A percentile compares a stretch with the other conserved stretches of the same genome.
phyloP scores from a whole-genome alignment of 371 early-diverging fungal species.

The Sporodiniella umbellata region DNA sequence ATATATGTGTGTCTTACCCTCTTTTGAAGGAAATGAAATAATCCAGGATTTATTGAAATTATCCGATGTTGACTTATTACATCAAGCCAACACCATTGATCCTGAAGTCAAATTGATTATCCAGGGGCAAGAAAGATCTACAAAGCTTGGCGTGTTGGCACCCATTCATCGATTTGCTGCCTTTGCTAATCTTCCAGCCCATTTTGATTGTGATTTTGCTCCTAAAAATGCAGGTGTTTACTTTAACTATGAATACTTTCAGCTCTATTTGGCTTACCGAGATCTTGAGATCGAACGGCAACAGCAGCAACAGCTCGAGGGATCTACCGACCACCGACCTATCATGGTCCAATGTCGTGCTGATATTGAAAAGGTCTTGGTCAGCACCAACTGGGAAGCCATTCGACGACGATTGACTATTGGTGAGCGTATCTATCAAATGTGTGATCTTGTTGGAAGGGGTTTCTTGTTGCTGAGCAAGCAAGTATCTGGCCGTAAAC shows the following conservation, averaged over 20 bases:
- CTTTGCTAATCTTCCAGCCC: conserved; percentile 46
- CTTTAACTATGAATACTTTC: conserved; percentile 49
- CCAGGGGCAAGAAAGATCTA: conserved; percentile 34
- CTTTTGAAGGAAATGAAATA: conserved; percentile 41
- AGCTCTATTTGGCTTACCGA: conserved; percentile 41
- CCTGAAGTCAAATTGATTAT: conserved; percentile 40
- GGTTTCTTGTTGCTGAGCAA: conserved; percentile 44
- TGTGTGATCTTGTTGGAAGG: conserved; percentile 37
- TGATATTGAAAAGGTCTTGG: conserved; percentile 45
- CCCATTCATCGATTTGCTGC: conserved; percentile 44
- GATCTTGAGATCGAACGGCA: conserved; percentile 37
- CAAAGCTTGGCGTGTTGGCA: conserved; percentile 29
- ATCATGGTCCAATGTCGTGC: conserved; percentile 40
- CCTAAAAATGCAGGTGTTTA: conserved; percentile 52
- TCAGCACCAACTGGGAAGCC: conserved; percentile 52
- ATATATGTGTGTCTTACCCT: too few relatives aligned
- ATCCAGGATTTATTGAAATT: conserved; percentile 44
- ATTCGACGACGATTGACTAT: conserved; percentile 50
- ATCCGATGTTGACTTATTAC: conserved; percentile 39
- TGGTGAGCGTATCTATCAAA: conserved; percentile 47
- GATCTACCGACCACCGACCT: conserved; percentile 29
- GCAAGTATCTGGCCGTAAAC: conserved; percentile 49
- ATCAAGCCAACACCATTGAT: conserved; percentile 44
- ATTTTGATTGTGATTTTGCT: conserved; percentile 48
- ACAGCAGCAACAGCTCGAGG: conserved; percentile 25